Conservation (phyloP, 2,329 filamentous ascomycete genomes). For the Ophiocordyceps camponoti-saundersi region DNA sequence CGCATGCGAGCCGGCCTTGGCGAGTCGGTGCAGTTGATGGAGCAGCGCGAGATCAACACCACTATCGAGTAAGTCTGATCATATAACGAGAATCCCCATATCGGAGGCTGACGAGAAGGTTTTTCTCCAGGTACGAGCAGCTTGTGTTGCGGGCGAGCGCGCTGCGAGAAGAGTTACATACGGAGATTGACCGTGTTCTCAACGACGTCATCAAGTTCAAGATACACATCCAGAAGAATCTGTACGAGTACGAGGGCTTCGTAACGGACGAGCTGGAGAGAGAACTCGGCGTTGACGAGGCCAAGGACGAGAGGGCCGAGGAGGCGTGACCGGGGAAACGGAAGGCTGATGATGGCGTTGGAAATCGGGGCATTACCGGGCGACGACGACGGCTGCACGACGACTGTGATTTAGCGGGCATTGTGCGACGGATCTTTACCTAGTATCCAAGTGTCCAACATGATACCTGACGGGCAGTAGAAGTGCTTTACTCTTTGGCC, state of each 20-base stretch:
- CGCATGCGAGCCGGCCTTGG: slow-evolving; percentile 73
- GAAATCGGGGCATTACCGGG: background rate
- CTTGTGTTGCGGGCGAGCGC: slow-evolving; percentile 69
- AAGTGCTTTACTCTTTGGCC: too few species aligned
- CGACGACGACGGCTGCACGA: background rate
- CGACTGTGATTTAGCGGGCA: background rate
- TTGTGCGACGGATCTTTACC: background rate
- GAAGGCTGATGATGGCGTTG: background rate
- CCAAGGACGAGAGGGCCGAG: slow-evolving; percentile 32
- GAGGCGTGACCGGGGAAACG: slow-evolving; percentile 12
- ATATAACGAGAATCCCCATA: background rate
- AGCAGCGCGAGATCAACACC: slow-evolving; percentile 90
- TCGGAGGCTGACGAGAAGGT: background rate
- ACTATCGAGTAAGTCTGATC: slow-evolving; percentile 66
- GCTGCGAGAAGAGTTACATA: slow-evolving; percentile 92
- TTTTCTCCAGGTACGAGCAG: slow-evolving; percentile 61
- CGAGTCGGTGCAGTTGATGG: slow-evolving; percentile 79
- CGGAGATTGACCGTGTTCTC: slow-evolving; percentile 86
- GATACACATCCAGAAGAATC: slow-evolving; percentile 79
- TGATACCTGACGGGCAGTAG: too few species aligned
- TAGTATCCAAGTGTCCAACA: background rate
- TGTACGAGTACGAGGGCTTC: slow-evolving; percentile 90
- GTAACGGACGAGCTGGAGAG: slow-evolving; percentile 86
- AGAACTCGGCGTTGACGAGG: slow-evolving; percentile 52
- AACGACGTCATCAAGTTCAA: slow-evolving; percentile 99